These are phyloP conservation scores for Rhododendron henanense DNA, from an alignment of 148 eudicot species.

Conservation along the genomic window DNA sequence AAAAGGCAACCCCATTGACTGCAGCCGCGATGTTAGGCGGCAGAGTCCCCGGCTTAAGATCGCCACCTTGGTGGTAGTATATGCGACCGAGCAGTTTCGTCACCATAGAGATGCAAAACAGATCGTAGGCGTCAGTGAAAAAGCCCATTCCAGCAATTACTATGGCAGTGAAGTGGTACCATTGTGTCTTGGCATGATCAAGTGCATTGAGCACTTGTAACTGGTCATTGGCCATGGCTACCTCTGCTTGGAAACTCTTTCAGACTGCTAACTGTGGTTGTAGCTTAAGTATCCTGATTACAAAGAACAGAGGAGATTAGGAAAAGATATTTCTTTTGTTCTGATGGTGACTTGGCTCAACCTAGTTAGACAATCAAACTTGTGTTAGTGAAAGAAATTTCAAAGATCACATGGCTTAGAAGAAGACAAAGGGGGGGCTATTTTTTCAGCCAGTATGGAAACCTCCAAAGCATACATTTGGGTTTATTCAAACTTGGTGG, in stretches of 20 bases:
- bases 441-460: background rate
- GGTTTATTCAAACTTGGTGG: background rate
- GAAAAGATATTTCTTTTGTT: background rate
- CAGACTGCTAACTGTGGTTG: background rate
- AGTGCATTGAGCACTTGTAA: constrained; percentile 48
- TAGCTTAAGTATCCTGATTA: background rate
- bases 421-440: background rate
- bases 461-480: background rate
- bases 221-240: constrained; percentile 37
- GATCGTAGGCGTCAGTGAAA: constrained; percentile 67
- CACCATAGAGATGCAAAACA: constrained; percentile 60
- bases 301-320: background rate
- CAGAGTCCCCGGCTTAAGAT: constrained; percentile 42
- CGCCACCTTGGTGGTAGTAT: constrained; percentile 38
- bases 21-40: constrained; percentile 52
- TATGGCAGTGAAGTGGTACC: constrained; percentile 64
- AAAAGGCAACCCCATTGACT: constrained; percentile 52
- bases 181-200: constrained; percentile 64
- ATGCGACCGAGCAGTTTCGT: constrained; percentile 59
- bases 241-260: background rate
- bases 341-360: background rate
- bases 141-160: constrained; percentile 68
- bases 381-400: background rate
- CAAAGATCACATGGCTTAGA: background rate
- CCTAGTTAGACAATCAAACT: background rate